Evolutionary conservation across 208 protist genomes (phyloP).

Genomic region (Angomonas deanei): DNA sequence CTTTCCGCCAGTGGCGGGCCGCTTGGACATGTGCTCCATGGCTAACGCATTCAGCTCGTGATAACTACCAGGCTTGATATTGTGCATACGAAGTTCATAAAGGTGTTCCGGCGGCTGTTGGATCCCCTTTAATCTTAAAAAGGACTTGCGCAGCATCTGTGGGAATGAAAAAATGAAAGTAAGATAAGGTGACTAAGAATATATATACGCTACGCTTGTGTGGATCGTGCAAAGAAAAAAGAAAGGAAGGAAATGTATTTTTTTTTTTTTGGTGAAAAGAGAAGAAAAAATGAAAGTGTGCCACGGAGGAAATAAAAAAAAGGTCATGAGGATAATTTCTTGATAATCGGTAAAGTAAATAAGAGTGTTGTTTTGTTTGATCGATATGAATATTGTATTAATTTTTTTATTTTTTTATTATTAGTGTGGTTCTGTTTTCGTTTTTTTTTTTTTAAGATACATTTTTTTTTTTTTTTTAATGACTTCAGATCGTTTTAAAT

Average conservation of each 20-base stretch:
- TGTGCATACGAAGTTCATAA: constrained; percentile 61
- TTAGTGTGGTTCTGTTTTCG: neutral
- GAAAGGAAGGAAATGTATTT: too few relatives aligned
- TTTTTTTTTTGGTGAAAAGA: too few relatives aligned
- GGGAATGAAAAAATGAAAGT: too few relatives aligned
- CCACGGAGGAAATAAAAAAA: neutral
- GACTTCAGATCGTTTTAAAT: neutral
- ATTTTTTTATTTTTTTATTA: neutral
- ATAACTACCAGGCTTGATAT: constrained; percentile 52
- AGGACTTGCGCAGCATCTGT: constrained; percentile 43
- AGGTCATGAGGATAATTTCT: neutral
- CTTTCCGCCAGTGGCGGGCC: constrained; percentile 21
- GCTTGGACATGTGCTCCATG: constrained; percentile 50
- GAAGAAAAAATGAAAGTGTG: neutral
- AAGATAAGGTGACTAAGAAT: too few relatives aligned
- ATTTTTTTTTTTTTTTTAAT: neutral
- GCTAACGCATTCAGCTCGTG: constrained; percentile 44
- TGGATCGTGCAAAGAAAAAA: too few relatives aligned
- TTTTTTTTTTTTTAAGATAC: constrained; percentile 5
- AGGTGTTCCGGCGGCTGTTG: constrained; percentile 25
- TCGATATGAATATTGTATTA: neutral
- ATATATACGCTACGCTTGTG: too few relatives aligned
- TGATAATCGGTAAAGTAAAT: neutral
- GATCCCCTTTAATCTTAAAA: neutral
- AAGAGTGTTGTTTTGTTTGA: too few relatives aligned